Base-by-base conservation (phyloP, 164 flowering plant species). In the Vitis labrusca region DNA sequence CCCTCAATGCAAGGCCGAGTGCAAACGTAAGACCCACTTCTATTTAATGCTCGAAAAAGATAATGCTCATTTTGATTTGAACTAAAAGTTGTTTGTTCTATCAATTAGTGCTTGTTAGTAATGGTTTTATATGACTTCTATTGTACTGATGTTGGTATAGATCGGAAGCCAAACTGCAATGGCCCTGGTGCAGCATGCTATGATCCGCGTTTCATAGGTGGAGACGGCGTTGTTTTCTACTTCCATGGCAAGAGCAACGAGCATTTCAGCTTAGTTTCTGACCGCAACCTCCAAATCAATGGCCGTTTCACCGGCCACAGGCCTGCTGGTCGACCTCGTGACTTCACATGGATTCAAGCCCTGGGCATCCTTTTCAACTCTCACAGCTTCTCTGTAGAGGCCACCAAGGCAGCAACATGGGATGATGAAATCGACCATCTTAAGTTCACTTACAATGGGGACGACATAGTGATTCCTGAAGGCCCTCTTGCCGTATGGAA, bases 291-390 rank as follows among this genome's bases (percentile, higher is more conserved):
- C 61, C 86, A 83, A 60, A 76, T 83, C 75, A 86, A 86, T 64
- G 83, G 77, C 8, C 80, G 77, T 1, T 84, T 86, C 82, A 91
- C 85, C 47, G 96, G 96, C 62, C 89, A 72, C 62, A 70, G 89
- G 17, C 91, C 89, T 1, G 72, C 74, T 9, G 89, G 90, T 55
- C 61, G 89, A 72, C 50, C 83, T 17, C 59, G 97, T 59, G 94
- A 91, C 81, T 89, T 69, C 72, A 88, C 92, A 16, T 91, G 97
- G 97, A 85, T 88, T 63, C 97, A 89, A 75, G 89, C 89, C 29
- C 74, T 91, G 3, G 97, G 92, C 3, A 4, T 91, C 67, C 83
- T 89, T 78, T 88, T 81, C 14, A 80, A 64, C 50, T 65, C 85
- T 47, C 80, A 85, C 71, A 70, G 66, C 48, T 84, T 89, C 78